A percentile compares a stretch with the other conserved stretches of the same genome.
Evolutionary conservation across 1,139 yeast species (phyloP).

Genomic region (Kazachstania sp.): DNA sequence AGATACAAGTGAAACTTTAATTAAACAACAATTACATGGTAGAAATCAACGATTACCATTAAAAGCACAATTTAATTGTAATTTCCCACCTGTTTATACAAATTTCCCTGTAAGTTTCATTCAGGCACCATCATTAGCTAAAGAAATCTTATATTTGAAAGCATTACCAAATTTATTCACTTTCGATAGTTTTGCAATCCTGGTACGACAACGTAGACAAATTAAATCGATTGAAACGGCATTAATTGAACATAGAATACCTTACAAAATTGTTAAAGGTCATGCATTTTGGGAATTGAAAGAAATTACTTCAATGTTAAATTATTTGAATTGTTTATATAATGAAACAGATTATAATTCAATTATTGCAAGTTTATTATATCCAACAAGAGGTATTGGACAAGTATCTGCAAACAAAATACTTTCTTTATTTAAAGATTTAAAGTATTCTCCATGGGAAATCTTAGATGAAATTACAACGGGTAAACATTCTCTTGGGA

Average conservation of each 20-base stretch:
- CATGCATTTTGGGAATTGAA: constrained; percentile 70
- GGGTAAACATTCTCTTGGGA: constrained; percentile 11
- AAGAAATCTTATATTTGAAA: constrained; percentile 43
- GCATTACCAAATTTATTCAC: constrained; percentile 36
- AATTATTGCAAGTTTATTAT: constrained; percentile 45
- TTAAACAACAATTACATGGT: constrained; percentile 51
- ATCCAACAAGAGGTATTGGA: constrained; percentile 67
- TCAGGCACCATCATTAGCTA: constrained; percentile 54
- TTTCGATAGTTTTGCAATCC: constrained; percentile 57
- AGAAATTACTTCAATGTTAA: constrained; percentile 57
- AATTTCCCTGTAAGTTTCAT: constrained; percentile 35
- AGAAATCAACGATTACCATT: constrained; percentile 35
- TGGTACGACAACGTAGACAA: constrained; percentile 56
- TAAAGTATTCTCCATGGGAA: not conserved
- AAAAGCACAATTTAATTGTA: constrained; percentile 37
- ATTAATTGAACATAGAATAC: constrained; percentile 46
- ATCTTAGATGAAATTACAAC: not conserved
- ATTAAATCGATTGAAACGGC: constrained; percentile 55
- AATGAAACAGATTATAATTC: constrained; percentile 55
- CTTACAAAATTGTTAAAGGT: constrained; percentile 63
- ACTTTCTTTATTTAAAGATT: constrained; percentile 21
- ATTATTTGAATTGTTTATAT: constrained; percentile 53
- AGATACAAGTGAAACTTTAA: constrained; percentile 54
- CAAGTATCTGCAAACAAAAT: constrained; percentile 41
- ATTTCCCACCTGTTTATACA: constrained; percentile 44